Base-by-base conservation (phyloP, 805 yeast species). In the Priceomyces carsonii region DNA sequence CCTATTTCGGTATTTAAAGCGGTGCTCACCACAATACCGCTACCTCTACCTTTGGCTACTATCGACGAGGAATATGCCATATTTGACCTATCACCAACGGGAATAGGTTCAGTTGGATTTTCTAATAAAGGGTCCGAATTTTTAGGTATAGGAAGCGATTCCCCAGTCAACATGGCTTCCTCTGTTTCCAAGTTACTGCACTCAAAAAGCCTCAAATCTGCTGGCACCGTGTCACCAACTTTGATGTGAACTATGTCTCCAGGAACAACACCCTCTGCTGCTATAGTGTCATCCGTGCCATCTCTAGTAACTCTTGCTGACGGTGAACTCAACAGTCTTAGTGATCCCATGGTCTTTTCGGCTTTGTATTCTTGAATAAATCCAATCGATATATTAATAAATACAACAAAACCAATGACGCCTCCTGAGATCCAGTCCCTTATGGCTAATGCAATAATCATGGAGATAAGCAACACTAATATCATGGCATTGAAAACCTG, bases 311-410 rank as follows among this genome's bases (percentile, higher is more conserved):
- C 77, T 38, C 63, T 60, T 2, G 76, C 78, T 20, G 69, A 67
- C 4, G 75, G 68, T 6, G 75, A 66, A 18, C 74, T 53, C 37
- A 73, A 69, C 18, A 66, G 64, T 36, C 68, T 60, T 42, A 73
- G 57, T 5, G 77, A 74, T 6, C 75, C 66, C 60, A 73, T 73
- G 4, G 78, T 75, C 25, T 68, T 58, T 44, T 73, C 79, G 8
- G 79, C 79, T 31, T 71, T 65, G 13, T 63, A 53, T 46, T 73
- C 79, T 47, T 73, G 78, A 23, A 71, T 60, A 24, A 72, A 75
- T 12, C 79, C 79, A 13, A 73, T 75, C 7, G 61, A 48, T 21
- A 76, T 71, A 40, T 73, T 73, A 22, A 73, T 55, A 4, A 63
- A 51, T 4, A 73, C 65, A 26, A 73, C 76, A 28, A 63, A 56